A percentile compares a stretch with the other conserved stretches of the same genome.
phyloP scores from a whole-genome alignment of 1,284 basidiomycete species.

The Phaffia rhodozyma region DNA sequence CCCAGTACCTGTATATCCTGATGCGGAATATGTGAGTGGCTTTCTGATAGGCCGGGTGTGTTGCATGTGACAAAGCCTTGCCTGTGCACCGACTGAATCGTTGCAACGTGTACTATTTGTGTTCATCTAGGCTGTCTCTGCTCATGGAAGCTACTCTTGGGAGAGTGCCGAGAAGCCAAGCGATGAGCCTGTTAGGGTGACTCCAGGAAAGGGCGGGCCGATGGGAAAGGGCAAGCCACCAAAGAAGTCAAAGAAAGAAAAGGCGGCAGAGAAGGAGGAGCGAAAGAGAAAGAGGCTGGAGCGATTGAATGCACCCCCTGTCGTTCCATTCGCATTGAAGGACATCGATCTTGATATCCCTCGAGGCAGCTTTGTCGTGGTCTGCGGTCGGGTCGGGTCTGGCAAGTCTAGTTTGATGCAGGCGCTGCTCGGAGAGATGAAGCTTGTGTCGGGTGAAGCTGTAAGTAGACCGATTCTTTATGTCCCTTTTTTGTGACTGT shows the following conservation, averaged over 20 bases:
- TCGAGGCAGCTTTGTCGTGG: conserved; percentile 24
- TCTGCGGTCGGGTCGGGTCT: conserved; percentile 29
- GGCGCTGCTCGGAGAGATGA: conserved; percentile 64
- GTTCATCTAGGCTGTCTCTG: conserved; percentile 37
- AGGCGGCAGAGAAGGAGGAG: not conserved
- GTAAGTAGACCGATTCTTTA: no score
- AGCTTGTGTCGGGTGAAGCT: conserved; percentile 47
- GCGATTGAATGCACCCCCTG: conserved; percentile 1
- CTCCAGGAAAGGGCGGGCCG: not conserved
- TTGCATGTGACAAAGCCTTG: no score
- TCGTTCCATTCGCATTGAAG: conserved; percentile 45
- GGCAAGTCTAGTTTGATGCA: conserved; percentile 47
- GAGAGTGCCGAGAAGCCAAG: conserved; percentile 41
- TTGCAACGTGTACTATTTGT: not conserved
- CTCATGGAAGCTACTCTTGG: conserved; percentile 58
- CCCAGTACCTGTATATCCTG: conserved; percentile 4
- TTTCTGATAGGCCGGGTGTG: not conserved
- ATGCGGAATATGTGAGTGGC: conserved; percentile 25
- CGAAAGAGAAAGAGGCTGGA: no score
- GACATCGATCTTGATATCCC: conserved; percentile 41
- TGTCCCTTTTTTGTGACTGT: no score
- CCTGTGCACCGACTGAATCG: no score
- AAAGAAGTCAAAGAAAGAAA: conserved; percentile 1
- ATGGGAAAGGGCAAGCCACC: conserved; percentile 1
- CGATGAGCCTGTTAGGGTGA: not conserved